These are phyloP conservation scores for Fusarium sp. DNA, from an alignment of 2,329 filamentous ascomycete genomes.

Conservation along the genomic window DNA sequence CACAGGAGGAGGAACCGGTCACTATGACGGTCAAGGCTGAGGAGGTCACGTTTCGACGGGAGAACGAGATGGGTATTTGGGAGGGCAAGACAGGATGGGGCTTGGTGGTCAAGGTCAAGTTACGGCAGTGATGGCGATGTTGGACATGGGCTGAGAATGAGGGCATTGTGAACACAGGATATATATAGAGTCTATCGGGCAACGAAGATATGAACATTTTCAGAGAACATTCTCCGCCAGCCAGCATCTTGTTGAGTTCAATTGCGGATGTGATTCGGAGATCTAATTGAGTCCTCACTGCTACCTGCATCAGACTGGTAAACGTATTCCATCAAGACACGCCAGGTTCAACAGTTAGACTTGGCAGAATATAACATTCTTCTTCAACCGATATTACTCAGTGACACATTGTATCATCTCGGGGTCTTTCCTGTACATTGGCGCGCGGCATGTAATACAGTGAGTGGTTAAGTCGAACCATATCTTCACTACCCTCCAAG, in stretches of 20 bases:
- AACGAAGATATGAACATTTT: background rate
- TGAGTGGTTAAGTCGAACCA: background rate
- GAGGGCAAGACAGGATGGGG: constrained; percentile 63
- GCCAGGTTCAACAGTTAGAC: too few relatives aligned
- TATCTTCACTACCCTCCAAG: background rate
- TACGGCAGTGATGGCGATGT: constrained; percentile 21
- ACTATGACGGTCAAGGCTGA: constrained; percentile 57
- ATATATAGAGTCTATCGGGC: background rate
- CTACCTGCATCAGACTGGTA: background rate
- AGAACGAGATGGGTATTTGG: constrained; percentile 64
- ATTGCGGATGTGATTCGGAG: background rate
- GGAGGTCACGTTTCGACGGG: constrained; percentile 61
- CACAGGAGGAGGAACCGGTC: constrained; percentile 40
- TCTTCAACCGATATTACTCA: background rate
- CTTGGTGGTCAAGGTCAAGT: constrained; percentile 55
- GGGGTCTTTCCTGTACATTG: background rate
- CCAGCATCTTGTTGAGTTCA: background rate
- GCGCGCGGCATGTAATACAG: background rate
- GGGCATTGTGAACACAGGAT: background rate
- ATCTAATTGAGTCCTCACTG: accelerated
- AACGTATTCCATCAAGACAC: background rate
- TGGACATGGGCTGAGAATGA: background rate
- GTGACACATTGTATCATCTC: background rate
- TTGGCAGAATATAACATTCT: background rate
- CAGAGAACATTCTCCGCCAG: too few relatives aligned